Evolutionary conservation across 768 basidiomycete species (phyloP), one percentile per base, ranked within the genome.

Genomic region (Suillus sp.): DNA sequence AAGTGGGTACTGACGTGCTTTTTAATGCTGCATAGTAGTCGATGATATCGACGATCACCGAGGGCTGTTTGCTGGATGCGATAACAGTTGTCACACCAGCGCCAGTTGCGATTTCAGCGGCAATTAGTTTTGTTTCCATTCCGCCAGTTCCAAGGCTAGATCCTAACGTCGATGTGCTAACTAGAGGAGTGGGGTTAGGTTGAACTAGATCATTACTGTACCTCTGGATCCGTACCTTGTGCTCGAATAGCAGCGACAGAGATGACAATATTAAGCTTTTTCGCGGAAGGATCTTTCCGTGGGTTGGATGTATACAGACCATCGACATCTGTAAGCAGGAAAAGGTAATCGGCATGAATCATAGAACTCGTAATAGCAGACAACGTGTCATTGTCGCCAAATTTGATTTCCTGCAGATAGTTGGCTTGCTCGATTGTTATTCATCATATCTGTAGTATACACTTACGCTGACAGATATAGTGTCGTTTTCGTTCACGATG

Each of bases 401-500:
- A 99, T 92, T 95, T 96, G 66, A 99, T 99, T 90, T 99, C 97
- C 94, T 96, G 71, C 9, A 10, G 22, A 22, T n/a, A 38, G 13
- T 37, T 61, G 50, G 51, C 10, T 18, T 30, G 32, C 51, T 51
- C 13, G 18, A n/a, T 38, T 11, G 5, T 3, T 22, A 3, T 16
- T 38, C 16, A 3, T 58, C 25, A 37, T 30, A 34, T 27, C 10
- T 57, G 6, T 53, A 32, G 22, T 43, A 6, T 25, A 22, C 8
- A 86, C 92, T 74, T 73, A 96, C 95, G 78, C 94, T 95, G 63
- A 99, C 97, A 27, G 96, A 96, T 40, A 99, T 88, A 0, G 97
- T 99, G 74, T 99, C 97, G 69, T 99, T 99, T 76, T 99, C 97
- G 75, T 99, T 99, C 61, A 99, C 95, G 66, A 99, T 98, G 3